Evolutionary conservation across 2,329 filamentous ascomycete species (phyloP).

Genomic region (Pseudocercospora pini-densiflorae): DNA sequence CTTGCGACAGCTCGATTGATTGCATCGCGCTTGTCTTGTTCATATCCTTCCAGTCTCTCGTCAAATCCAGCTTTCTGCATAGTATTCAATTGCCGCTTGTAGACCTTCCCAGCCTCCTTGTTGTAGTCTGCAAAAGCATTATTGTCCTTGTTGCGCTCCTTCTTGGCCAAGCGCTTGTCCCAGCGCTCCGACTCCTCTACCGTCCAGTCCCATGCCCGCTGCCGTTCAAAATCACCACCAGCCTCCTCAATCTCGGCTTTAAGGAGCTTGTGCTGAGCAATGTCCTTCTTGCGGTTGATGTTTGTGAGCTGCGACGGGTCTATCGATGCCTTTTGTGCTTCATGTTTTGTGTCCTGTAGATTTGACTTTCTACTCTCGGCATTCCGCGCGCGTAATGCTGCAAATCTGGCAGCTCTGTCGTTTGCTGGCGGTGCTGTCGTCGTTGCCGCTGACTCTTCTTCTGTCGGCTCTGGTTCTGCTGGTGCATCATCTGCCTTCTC

Average conservation of each 20-base stretch:
- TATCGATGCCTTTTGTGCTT: conserved; percentile 77
- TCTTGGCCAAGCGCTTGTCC: conserved; percentile 90
- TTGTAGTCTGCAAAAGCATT: conserved; percentile 89
- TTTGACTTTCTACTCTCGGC: conserved; percentile 67
- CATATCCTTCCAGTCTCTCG: conserved; percentile 72
- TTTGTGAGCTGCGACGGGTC: conserved; percentile 78
- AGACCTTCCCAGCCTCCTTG: conserved; percentile 86
- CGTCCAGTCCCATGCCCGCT: conserved; percentile 99
- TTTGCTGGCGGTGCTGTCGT: conserved; percentile 47
- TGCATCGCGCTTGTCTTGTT: conserved; percentile 80
- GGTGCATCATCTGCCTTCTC: conserved; percentile 16
- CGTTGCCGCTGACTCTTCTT: conserved; percentile 34
- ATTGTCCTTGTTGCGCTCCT: conserved; percentile 77
- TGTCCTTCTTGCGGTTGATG: conserved; percentile 82
- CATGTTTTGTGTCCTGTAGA: conserved; percentile 79
- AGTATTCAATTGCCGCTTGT: conserved; percentile 85
- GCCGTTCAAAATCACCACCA: conserved; percentile 94
- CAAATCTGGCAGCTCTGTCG: conserved; percentile 79
- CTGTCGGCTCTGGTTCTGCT: conserved; percentile 19
- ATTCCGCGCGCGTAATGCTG: conserved; percentile 77
- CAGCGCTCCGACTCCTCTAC: conserved; percentile 91
- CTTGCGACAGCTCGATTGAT: conserved; percentile 83
- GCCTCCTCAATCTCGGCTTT: conserved; percentile 86
- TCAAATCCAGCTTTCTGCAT: conserved; percentile 58
- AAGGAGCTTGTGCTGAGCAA: conserved; percentile 88